Evolutionary conservation across 345 rosid genomes (phyloP), one percentile per base, ranked within the genome.

Genomic region (Murraya paniculata): DNA sequence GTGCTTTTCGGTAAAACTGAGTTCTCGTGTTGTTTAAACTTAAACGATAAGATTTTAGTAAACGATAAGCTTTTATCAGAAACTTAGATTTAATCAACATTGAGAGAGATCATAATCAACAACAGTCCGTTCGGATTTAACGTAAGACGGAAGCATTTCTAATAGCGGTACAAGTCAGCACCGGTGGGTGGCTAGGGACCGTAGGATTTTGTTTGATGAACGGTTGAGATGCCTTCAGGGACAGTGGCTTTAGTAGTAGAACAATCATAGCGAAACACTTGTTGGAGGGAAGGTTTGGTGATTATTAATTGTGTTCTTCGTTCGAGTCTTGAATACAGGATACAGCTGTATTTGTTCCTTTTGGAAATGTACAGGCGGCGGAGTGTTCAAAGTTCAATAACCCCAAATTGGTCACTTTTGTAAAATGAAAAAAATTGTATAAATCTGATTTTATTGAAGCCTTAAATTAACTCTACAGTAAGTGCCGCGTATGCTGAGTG

Each of bases 1-100:
- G 60, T 65, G 19, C 22, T 36, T 77, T 48, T 55, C 56, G 72
- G 77, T 83, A 68, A 83, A 77, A 69, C 25, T 1, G 36, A 11
- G 6, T 5, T 4, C 8, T 2, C 0, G 0, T 28, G n/a, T 18
- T 31, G 7, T 53, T 53, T 18, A 19, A 45, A 4, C 1, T 53
- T 53, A 18, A 53, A 53, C 5, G 21, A 53, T 53, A 19, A 53
- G 50, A 4, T 39, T 28, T 66, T 35, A 19, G 68, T 39, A 73
- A 75, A 68, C n/a, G 73, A 71, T 80, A 64, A 55, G 59, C 30
- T 13, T 13, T 53, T 39, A 3, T 25, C 65, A 27, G 33, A 60
- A 68, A 33, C 50, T 2, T 48, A 1, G 70, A 41, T n/a, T 53
- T 33, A n/a, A 72, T 62, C 77, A 55, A 62, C 24, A 2, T 55